phyloP scores from a whole-genome alignment of 352 stramenopile genomes.

The Phytophthora chlamydospora region DNA sequence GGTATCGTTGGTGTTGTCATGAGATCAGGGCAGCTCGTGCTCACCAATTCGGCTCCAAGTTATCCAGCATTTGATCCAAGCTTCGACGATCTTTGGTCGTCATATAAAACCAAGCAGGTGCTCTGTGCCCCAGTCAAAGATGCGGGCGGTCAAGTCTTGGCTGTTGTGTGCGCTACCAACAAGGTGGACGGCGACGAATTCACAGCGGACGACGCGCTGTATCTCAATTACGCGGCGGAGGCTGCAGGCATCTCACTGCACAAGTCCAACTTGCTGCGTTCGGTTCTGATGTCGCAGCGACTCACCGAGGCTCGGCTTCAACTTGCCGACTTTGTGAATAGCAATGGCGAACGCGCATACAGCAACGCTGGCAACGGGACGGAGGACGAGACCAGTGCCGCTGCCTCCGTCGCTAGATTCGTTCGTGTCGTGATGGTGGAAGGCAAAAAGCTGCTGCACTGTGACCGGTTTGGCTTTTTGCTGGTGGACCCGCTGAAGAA shows the following conservation, averaged over 20 bases:
- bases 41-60: slow-evolving; percentile 62
- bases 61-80: slow-evolving; percentile 68
- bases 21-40: slow-evolving; percentile 60
- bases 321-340: slow-evolving; percentile 65
- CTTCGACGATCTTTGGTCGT: slow-evolving; percentile 56
- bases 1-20: slow-evolving; percentile 77
- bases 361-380: slow-evolving; percentile 28
- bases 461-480: slow-evolving; percentile 68
- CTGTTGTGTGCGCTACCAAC: slow-evolving; percentile 72
- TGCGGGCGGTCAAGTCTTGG: slow-evolving; percentile 55
- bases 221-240: slow-evolving; percentile 77
- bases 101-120: slow-evolving; percentile 59
- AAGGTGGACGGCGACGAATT: slow-evolving; percentile 77
- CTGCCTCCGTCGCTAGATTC: slow-evolving; percentile 58
- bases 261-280: slow-evolving; percentile 66
- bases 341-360: slow-evolving; percentile 38
- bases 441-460: slow-evolving; percentile 60
- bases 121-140: slow-evolving; percentile 68
- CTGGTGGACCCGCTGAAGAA: slow-evolving; percentile 73
- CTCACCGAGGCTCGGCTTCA: slow-evolving; percentile 66
- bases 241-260: slow-evolving; percentile 75
- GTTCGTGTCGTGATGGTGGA: slow-evolving; percentile 63
- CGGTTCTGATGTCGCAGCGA: slow-evolving; percentile 71
- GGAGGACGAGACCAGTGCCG: slow-evolving; percentile 46
- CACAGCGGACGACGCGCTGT: slow-evolving; percentile 67